phyloP scores from a whole-genome alignment of 2,329 filamentous ascomycete species.

The Pyrenophora graminea region DNA sequence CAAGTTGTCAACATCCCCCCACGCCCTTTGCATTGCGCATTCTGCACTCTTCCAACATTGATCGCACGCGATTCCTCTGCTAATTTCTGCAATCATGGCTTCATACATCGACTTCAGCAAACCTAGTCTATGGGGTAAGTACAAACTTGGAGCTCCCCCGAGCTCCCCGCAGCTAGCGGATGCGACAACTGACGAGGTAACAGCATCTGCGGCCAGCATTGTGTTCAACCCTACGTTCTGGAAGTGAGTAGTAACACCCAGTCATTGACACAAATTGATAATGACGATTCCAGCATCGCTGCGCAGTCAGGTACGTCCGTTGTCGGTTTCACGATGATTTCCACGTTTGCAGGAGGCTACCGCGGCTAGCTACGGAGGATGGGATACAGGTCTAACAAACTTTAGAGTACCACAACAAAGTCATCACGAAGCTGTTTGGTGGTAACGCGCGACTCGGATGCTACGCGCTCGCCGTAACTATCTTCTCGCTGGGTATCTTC shows the following conservation, averaged over 20 bases:
- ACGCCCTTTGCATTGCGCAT: slow-evolving; percentile 9
- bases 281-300: slow-evolving; percentile 64
- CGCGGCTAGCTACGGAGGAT: not conserved
- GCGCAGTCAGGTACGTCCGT: slow-evolving; percentile 72
- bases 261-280: not conserved
- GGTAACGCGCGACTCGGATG: slow-evolving; percentile 79
- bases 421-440: slow-evolving; percentile 83
- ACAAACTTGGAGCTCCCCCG: not conserved
- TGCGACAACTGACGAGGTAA: slow-evolving; percentile 8
- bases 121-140: slow-evolving; percentile 54
- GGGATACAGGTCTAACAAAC: slow-evolving; percentile 5
- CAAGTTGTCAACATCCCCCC: slow-evolving; percentile 31
- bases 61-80: not conserved
- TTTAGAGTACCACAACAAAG: slow-evolving; percentile 86
- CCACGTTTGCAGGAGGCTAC: slow-evolving; percentile 4
- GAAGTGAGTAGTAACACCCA: slow-evolving; percentile 68
- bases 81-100: slow-evolving; percentile 22
- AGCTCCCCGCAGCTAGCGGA: slow-evolving; percentile 1
- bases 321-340: slow-evolving; percentile 1
- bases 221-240: slow-evolving; percentile 98
- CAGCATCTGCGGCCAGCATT: slow-evolving; percentile 81
- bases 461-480: slow-evolving; percentile 84
- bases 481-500: slow-evolving; percentile 89
- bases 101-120: slow-evolving; percentile 51
- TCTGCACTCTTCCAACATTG: not conserved